Evolutionary conservation across 1,284 basidiomycete species (phyloP).

Genomic region (Moniliella sp.): DNA sequence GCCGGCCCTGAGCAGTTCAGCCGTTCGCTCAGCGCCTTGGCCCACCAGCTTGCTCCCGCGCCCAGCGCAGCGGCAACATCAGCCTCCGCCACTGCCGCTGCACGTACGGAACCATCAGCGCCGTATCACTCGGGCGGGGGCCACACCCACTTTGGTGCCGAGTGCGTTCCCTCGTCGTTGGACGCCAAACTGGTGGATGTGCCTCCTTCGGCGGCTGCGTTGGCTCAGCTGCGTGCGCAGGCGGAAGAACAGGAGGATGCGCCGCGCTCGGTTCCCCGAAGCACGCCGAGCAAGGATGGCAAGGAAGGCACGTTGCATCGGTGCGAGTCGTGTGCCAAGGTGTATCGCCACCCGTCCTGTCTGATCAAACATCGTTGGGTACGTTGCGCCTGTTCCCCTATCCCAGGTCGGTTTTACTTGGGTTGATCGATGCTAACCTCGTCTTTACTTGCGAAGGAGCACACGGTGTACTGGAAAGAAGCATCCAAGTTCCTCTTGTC

Average conservation of each 20-base stretch:
- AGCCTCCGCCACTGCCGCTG: too few relatives aligned
- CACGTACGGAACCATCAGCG: too few relatives aligned
- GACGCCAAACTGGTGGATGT: not conserved
- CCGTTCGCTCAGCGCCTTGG: too few relatives aligned
- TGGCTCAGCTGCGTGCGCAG: not conserved
- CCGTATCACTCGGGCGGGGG: too few relatives aligned
- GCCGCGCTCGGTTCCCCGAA: too few relatives aligned
- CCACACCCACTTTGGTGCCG: not conserved
- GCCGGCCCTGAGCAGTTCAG: too few relatives aligned
- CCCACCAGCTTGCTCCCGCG: too few relatives aligned
- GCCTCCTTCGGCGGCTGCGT: not conserved
- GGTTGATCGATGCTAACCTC: too few relatives aligned
- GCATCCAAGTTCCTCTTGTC: slow-evolving; percentile 76
- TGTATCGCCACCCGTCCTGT: slow-evolving; percentile 80
- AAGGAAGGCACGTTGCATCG: slow-evolving; percentile 44
- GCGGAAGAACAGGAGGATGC: not conserved
- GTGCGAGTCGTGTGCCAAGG: slow-evolving; percentile 57
- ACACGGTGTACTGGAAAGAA: slow-evolving; percentile 87
- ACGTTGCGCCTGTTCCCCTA: not conserved
- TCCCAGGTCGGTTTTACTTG: too few relatives aligned
- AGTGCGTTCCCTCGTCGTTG: not conserved
- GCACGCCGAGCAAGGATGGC: too few relatives aligned
- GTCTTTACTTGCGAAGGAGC: too few relatives aligned
- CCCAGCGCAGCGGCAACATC: too few relatives aligned
- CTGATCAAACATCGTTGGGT: slow-evolving; percentile 81